phyloP scores from a whole-genome alignment of 2,329 filamentous ascomycete genomes.

The Pseudogymnoascus sp. region DNA sequence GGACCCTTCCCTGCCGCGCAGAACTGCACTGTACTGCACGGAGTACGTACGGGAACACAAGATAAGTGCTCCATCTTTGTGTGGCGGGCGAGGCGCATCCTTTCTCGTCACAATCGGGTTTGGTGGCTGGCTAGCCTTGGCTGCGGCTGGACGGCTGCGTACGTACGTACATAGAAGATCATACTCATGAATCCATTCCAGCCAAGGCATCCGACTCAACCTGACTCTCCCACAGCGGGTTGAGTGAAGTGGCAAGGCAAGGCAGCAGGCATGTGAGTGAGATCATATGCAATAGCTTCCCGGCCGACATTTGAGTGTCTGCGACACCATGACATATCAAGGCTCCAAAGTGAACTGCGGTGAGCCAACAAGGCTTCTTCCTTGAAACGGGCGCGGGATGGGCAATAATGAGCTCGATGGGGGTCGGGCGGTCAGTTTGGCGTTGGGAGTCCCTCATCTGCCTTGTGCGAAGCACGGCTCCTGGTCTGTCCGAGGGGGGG shows the following conservation, averaged over 20 bases:
- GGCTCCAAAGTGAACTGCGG: not conserved
- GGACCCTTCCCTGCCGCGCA: not conserved
- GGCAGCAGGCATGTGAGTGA: slow-evolving; percentile 6
- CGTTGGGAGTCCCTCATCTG: not conserved
- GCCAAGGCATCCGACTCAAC: slow-evolving; percentile 1
- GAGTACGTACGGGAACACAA: slow-evolving; percentile 1
- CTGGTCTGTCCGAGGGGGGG: slow-evolving; percentile 1
- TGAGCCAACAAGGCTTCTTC: slow-evolving; percentile 8
- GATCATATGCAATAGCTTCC: not conserved
- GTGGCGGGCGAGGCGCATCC: slow-evolving; percentile 4
- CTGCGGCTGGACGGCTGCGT: slow-evolving; percentile 6
- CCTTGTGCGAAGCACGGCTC: not conserved
- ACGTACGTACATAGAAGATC: slow-evolving; percentile 2
- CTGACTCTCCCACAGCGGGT: not conserved
- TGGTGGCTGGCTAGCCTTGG: slow-evolving; percentile 3
- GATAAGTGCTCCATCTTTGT: slow-evolving; percentile 7
- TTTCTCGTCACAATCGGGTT: slow-evolving; percentile 8
- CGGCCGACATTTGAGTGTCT: not conserved
- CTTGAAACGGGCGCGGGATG: slow-evolving; percentile 4
- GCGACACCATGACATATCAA: slow-evolving; percentile 8
- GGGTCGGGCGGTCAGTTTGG: not conserved
- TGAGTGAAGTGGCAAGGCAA: slow-evolving; percentile 7
- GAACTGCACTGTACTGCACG: not conserved
- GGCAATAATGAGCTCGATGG: not conserved
- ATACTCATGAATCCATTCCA: slow-evolving; percentile 8